Evolutionary conservation across 257 asterid species (phyloP).

Genomic region (Jaltomata sinuosa): DNA sequence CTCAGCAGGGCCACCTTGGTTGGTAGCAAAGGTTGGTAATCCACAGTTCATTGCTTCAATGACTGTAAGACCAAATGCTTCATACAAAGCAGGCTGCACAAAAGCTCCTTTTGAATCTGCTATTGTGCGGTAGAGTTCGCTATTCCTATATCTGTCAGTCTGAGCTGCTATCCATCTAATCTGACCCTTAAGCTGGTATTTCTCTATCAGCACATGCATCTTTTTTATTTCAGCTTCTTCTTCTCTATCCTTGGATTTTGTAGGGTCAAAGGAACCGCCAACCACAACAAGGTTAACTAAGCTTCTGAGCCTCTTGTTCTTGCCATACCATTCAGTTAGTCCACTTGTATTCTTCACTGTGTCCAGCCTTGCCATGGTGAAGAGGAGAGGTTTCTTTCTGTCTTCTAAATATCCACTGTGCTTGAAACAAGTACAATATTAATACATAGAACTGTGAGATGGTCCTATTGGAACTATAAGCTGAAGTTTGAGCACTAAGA

Average conservation of each 20-base stretch:
- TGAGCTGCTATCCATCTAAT: conserved; percentile 93
- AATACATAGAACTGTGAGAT: not conserved
- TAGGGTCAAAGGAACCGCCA: conserved; percentile 82
- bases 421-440: not conserved
- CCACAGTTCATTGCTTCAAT: conserved; percentile 95
- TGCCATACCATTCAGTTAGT: conserved; percentile 84
- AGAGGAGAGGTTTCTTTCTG: conserved; percentile 65
- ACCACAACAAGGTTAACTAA: conserved; percentile 77
- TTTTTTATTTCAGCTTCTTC: conserved; percentile 75
- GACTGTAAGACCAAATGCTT: conserved; percentile 86
- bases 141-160: conserved; percentile 56
- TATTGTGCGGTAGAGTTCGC: conserved; percentile 72
- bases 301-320: conserved; percentile 62
- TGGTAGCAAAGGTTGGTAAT: conserved; percentile 85
- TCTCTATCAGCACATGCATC: conserved; percentile 64
- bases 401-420: conserved; percentile 75
- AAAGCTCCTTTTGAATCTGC: conserved; percentile 90
- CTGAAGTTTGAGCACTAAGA: not conserved
- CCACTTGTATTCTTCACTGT: conserved; percentile 75
- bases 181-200: conserved; percentile 67
- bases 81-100: conserved; percentile 85
- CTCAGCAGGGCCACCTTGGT: conserved; percentile 98
- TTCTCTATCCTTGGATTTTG: conserved; percentile 84
- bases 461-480: not conserved
- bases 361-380: conserved; percentile 95